Conservation (phyloP, 2,329 filamentous ascomycete genomes). For the Grosmannia penicillata region DNA sequence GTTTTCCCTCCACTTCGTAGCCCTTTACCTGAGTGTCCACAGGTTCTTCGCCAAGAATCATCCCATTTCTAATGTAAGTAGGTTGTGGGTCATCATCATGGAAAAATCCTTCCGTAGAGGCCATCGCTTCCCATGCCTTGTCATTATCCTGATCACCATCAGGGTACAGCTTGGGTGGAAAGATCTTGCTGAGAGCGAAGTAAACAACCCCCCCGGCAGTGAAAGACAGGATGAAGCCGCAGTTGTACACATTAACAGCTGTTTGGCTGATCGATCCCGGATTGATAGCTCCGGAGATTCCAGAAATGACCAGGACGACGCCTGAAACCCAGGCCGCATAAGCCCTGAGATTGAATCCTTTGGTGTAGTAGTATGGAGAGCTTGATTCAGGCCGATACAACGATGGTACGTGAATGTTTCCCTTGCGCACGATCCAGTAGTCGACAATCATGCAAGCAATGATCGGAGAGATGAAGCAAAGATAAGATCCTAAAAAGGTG, state of each 20-base stretch:
- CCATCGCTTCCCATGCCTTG: not conserved
- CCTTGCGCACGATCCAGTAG: conserved; percentile 11
- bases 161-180: not conserved
- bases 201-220: conserved; percentile 79
- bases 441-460: conserved; percentile 5
- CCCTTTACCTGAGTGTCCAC: no score
- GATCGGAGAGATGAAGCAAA: conserved; percentile 10
- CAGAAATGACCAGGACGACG: conserved; percentile 19
- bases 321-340: conserved; percentile 19
- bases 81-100: conserved; percentile 1
- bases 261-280: conserved; percentile 12
- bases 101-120: not conserved
- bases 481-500: conserved; percentile 10
- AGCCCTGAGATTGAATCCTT: conserved; percentile 19
- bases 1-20: no score
- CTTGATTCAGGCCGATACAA: not conserved
- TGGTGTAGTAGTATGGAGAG: conserved; percentile 14
- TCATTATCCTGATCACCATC: not conserved
- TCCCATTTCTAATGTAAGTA: not conserved
- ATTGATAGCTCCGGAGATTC: conserved; percentile 18
- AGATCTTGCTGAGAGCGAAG: conserved; percentile 5
- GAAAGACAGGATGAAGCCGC: conserved; percentile 21
- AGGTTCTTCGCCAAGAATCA: not conserved
- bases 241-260: conserved; percentile 15
- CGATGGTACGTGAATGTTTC: conserved; percentile 5